Base-by-base conservation (phyloP, 495 filamentous ascomycete genomes). In the Aspergillus ostianus region DNA sequence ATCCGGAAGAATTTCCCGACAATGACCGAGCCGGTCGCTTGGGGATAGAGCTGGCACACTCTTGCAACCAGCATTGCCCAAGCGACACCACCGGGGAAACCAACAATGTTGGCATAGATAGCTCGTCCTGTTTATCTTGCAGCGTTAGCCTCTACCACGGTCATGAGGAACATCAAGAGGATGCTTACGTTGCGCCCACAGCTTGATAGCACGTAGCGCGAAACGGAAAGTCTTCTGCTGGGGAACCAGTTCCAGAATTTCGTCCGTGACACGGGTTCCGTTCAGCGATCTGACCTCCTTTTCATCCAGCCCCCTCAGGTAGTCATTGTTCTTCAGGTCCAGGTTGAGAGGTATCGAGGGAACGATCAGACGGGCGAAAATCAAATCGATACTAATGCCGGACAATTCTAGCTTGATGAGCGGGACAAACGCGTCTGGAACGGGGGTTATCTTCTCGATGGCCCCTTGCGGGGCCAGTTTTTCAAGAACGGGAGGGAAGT, bases 51-150 rank as follows among this genome's bases (percentile, higher is more conserved):
- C 71, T 98, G 94, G 69, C 94, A 98, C 49, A 98, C 90, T 59
- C 94, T 81, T 21, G 94, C 94, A 19, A 98, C 92, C 65, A 98
- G 79, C 88, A 98, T 96, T 29, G 93, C 94, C 91, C 93, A 98
- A 19, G 94, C 94, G 51, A 98, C 92, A 75, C 94, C 94, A 58
- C 94, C 94, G 10, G 94, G 95, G 63, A 92, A 98, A 17, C 94
- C 94, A 57, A 96, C 91, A 60, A 98, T 90, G 65, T 97, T 96
- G 53, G 91, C 89, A 70, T 97, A 97, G 18, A 98, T 90, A 12
- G 90, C 94, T 56, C 92, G 88, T 15, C 78, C 84, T 87, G 51
- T 57, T 56, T 15, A 26, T 23, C 9, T 15, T 52, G 54, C n/a
- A 41, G 29, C 46, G 18, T 63, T 51, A 63, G 61, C 53, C 30